These are phyloP conservation scores for Fusarium torreyae DNA, from an alignment of 2,329 filamentous ascomycete genomes.

Conservation along the genomic window DNA sequence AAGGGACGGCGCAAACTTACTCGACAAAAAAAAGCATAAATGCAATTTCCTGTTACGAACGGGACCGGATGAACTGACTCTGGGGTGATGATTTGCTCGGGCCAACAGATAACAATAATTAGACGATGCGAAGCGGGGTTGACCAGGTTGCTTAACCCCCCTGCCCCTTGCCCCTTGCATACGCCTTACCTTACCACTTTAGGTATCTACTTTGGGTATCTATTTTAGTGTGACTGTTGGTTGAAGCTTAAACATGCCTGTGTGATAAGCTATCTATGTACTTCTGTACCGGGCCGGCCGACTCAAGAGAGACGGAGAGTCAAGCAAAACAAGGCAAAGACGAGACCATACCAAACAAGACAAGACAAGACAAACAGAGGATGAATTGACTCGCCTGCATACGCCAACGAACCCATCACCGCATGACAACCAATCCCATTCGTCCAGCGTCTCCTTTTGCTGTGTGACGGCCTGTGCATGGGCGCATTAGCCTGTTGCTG, in stretches of 20 bases:
- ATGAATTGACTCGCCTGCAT: not conserved
- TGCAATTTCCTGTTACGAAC: not conserved
- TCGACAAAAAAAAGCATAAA: not conserved
- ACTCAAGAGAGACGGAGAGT: not conserved
- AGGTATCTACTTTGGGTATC: not conserved
- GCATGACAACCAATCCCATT: conserved; percentile 1
- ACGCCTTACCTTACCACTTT: no score
- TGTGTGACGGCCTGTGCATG: conserved; percentile 18
- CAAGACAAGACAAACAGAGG: conserved; percentile 18
- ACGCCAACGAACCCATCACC: not conserved
- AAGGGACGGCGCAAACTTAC: conserved; percentile 13
- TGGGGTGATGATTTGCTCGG: not conserved
- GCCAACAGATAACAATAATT: not conserved
- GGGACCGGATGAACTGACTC: conserved; percentile 21
- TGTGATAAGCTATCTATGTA: not conserved
- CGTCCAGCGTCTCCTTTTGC: not conserved
- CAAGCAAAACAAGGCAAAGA: not conserved
- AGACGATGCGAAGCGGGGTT: no score
- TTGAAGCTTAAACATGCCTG: conserved; percentile 17
- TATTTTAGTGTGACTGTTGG: conserved; percentile 17
- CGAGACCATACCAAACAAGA: conserved; percentile 2
- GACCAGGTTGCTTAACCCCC: not conserved
- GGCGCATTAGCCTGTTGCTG: conserved; percentile 31
- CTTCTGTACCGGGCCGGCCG: not conserved
- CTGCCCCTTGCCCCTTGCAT: conserved; percentile 18